Evolutionary conservation across 495 filamentous ascomycete species (phyloP), one percentile per base, ranked within the genome.

Genomic region (Cercophora samala): DNA sequence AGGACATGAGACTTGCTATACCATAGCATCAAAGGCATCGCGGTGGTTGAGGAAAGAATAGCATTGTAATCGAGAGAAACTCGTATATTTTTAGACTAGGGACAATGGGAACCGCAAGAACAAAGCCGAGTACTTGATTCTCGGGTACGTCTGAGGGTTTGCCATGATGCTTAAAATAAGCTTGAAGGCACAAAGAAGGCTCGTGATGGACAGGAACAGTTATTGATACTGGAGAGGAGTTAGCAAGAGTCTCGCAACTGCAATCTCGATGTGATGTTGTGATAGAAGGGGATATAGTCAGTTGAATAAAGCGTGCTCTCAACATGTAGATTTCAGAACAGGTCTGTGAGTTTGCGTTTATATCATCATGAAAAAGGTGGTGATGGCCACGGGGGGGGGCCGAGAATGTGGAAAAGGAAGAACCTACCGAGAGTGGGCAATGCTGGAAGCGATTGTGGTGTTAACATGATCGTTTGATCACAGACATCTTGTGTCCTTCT

Each of bases 281-380:
- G 29, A 42, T 37, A 19, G 15, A 19, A 11, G 19, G 11, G n/a
- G 4, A 37, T 61, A 64, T 60, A 58, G 74, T 80, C 77, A 82
- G 78, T 64, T 74, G 70, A 79, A 71, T 64, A 74, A 46, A 79
- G 80, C 80, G 74, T 76, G 74, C 70, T 78, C 75, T 84, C 83
- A 76, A 82, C 83, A 85, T 68, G 67, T 58, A 17, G 26, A 83
- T 24, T 60, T 85, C 81, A 82, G 83, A 85, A 85, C 83, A 85
- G 83, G 83, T 85, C 83, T 85, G 83, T 84, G 79, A 83, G 69
- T 63, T 67, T 79, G 78, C 77, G 77, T 78, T 69, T 60, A 66
- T 80, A 76, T 84, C 80, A 84, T 84, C 81, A 84, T 76, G 53
- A 70, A 62, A 64, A n/a, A 56, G 29, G 59, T 60, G 4, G 54